These are phyloP conservation scores for Lodderomyces pseudojiufengensis DNA, from an alignment of 1,139 yeast species.

Conservation along the genomic window DNA sequence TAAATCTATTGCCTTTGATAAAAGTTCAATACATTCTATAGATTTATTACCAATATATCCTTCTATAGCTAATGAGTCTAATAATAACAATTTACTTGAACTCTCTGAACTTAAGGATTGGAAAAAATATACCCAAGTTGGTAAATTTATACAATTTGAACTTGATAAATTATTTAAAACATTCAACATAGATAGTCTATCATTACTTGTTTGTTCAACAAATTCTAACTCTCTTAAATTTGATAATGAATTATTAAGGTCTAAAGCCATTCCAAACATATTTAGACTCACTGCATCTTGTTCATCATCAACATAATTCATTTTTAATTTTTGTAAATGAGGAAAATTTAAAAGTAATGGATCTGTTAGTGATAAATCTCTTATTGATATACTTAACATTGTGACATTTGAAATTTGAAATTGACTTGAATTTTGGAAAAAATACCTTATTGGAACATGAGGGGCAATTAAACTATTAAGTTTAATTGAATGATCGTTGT, in stretches of 20 bases:
- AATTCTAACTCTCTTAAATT: conserved; percentile 8
- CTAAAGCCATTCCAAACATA: conserved; percentile 4
- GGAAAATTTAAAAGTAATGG: conserved; percentile 1
- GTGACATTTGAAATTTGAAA: background rate
- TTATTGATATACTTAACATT: conserved; percentile 5
- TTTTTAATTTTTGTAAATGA: conserved; percentile 7
- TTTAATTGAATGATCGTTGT: background rate
- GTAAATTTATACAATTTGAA: conserved; percentile 1
- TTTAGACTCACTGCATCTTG: conserved; percentile 6
- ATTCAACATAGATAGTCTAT: conserved; percentile 7
- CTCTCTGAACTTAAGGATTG: background rate
- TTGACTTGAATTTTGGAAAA: conserved; percentile 2
- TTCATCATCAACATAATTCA: conserved; percentile 5
- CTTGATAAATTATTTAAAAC: conserved; percentile 5
- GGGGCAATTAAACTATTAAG: conserved; percentile 8
- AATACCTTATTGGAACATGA: conserved; percentile 6
- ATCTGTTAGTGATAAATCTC: conserved; percentile 2
- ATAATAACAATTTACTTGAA: background rate
- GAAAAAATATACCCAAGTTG: conserved; percentile 8
- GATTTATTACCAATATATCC: conserved; percentile 5
- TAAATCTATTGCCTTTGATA: conserved; percentile 5
- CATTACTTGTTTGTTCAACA: conserved; percentile 3
- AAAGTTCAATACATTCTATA: conserved; percentile 2
- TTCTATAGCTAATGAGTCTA: conserved; percentile 9
- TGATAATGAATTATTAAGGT: conserved; percentile 1